Evolutionary conservation across 148 eudicot species (phyloP).

Genomic region (Rhododendron griersonianum): DNA sequence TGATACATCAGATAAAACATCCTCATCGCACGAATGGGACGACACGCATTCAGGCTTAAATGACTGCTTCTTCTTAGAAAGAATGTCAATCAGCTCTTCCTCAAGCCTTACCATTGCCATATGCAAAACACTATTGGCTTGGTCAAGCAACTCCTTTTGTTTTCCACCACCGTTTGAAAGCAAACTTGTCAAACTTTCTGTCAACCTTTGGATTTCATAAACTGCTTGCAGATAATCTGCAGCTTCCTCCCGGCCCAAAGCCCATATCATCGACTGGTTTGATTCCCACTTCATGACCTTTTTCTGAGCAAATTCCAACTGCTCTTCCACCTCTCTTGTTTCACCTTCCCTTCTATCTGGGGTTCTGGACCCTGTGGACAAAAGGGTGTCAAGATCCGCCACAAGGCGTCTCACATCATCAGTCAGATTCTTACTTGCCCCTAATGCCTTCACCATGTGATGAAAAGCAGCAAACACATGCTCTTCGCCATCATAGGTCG

Average conservation of each 20-base stretch:
- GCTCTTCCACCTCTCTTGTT: constrained; percentile 27
- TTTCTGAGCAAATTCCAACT: constrained; percentile 24
- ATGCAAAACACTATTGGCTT: constrained; percentile 34
- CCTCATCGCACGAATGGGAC: constrained; percentile 14
- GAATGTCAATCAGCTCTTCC: constrained; percentile 36
- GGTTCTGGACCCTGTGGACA: constrained; percentile 18
- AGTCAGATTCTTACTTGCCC: constrained; percentile 13
- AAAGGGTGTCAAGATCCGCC: constrained; percentile 28
- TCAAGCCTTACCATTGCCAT: constrained; percentile 41
- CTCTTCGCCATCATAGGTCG: constrained; percentile 20
- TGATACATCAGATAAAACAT: constrained; percentile 18
- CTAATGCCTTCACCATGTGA: constrained; percentile 34
- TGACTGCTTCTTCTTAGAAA: constrained; percentile 26
- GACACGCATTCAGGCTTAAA: constrained; percentile 16
- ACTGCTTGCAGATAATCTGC: constrained; percentile 36
- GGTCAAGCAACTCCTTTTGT: constrained; percentile 24
- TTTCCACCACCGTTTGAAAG: constrained; percentile 11
- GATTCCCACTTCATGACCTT: constrained; percentile 28
- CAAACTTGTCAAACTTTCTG: constrained; percentile 19
- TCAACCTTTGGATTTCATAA: constrained; percentile 31
- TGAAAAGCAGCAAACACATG: constrained; percentile 33
- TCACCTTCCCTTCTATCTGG: constrained; percentile 1
- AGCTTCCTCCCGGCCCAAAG: constrained; percentile 21
- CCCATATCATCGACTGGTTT: constrained; percentile 33
- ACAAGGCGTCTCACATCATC: constrained; percentile 16